Evolutionary conservation across 2,329 filamentous ascomycete species (phyloP).

Genomic region (Metarhizium rileyi): DNA sequence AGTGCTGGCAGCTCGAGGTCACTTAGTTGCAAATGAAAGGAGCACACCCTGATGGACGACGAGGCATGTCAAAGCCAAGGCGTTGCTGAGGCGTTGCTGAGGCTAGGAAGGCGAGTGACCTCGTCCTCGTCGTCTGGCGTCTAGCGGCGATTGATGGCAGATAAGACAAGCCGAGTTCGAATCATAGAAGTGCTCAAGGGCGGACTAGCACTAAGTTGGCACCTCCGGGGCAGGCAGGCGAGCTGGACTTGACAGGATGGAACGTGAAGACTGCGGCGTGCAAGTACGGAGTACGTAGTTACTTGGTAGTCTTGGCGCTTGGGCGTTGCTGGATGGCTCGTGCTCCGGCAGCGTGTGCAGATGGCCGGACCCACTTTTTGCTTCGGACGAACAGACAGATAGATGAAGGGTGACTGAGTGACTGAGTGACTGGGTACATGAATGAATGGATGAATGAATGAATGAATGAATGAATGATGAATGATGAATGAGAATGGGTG

Average conservation of each 20-base stretch:
- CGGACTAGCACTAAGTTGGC: neutral
- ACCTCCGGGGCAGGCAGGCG: neutral
- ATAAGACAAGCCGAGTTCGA: slow-evolving; percentile 1
- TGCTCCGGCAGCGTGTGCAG: neutral
- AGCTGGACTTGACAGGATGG: neutral
- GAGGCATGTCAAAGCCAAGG: neutral
- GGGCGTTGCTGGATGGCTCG: neutral
- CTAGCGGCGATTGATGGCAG: neutral
- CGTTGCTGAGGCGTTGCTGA: neutral
- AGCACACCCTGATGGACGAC: neutral
- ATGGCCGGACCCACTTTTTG: neutral
- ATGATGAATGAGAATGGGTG: neutral
- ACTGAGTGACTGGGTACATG: too few species aligned
- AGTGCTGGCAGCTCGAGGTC: neutral
- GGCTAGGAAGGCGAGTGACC: neutral
- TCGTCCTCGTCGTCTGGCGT: too few species aligned
- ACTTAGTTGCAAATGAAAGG: neutral
- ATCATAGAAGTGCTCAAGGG: neutral
- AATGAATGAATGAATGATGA: neutral
- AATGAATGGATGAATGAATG: neutral
- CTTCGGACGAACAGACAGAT: neutral
- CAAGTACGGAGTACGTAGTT: neutral
- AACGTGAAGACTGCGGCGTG: neutral
- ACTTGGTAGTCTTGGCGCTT: neutral
- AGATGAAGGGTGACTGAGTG: too few species aligned